Evolutionary conservation across 352 stramenopile species (phyloP).

Genomic region (Globisporangium canariense): DNA sequence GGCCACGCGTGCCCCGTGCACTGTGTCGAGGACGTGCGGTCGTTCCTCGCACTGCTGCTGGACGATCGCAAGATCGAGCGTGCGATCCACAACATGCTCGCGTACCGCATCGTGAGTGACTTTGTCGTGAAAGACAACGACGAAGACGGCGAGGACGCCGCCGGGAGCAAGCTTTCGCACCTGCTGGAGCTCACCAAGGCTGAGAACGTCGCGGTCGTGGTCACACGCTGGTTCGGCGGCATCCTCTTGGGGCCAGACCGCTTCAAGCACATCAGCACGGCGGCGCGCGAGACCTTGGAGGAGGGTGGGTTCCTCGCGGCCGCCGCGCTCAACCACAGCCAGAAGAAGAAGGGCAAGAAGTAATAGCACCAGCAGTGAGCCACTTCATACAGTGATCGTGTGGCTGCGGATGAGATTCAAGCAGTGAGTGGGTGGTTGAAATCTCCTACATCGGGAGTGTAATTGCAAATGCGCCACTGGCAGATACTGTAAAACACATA

Average conservation of each 20-base stretch:
- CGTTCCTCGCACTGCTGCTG: constrained; percentile 74
- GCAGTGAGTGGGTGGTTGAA: not conserved
- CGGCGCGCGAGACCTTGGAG: constrained; percentile 71
- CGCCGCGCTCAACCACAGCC: constrained; percentile 21
- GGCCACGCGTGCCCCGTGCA: constrained; percentile 58
- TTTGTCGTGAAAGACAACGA: constrained; percentile 84
- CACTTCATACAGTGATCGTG: not conserved
- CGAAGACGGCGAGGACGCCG: constrained; percentile 80
- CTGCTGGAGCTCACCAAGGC: constrained; percentile 76
- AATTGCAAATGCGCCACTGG: not conserved
- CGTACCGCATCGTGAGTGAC: constrained; percentile 75
- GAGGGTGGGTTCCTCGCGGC: constrained; percentile 52
- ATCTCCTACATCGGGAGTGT: not conserved
- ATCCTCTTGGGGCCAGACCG: constrained; percentile 81
- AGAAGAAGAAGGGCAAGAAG: constrained; percentile 56
- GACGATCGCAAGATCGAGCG: constrained; percentile 80
- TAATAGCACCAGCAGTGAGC: constrained; percentile 1
- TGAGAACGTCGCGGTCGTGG: constrained; percentile 80
- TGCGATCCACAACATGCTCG: constrained; percentile 88
- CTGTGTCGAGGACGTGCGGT: constrained; percentile 71
- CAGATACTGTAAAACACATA: too few relatives aligned
- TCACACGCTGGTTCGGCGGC: constrained; percentile 84
- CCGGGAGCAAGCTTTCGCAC: constrained; percentile 78
- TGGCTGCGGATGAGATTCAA: not conserved
- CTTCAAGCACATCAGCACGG: constrained; percentile 85